phyloP scores from a whole-genome alignment of 805 yeast genomes.

The Saccharomycopsis malanga region DNA sequence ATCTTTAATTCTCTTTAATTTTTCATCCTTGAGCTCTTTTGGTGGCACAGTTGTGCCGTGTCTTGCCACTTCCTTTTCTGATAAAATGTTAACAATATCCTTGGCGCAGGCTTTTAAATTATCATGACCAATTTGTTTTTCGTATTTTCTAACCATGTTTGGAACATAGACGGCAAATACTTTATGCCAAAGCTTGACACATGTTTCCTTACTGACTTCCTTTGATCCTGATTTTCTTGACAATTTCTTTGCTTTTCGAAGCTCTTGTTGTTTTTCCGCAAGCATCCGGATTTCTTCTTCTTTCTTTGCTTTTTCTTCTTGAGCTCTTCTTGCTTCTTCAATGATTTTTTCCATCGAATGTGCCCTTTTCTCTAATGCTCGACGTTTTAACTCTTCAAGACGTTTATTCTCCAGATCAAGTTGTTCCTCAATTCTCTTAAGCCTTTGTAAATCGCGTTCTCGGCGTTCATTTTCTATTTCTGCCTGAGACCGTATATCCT shows the following conservation, averaged over 20 bases:
- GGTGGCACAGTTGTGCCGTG: slow-evolving; percentile 40
- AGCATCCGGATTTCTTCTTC: slow-evolving; percentile 23
- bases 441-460: neutral
- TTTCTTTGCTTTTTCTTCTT: slow-evolving; percentile 26
- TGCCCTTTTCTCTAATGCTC: slow-evolving; percentile 27
- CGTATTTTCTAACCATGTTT: slow-evolving; percentile 62
- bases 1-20: slow-evolving; percentile 58
- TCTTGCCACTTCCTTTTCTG: slow-evolving; percentile 58
- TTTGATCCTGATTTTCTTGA: slow-evolving; percentile 6
- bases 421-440: slow-evolving; percentile 25
- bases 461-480: neutral
- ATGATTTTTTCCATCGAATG: slow-evolving; percentile 33
- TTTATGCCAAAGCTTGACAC: slow-evolving; percentile 29
- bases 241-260: slow-evolving; percentile 25
- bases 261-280: slow-evolving; percentile 23
- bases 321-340: slow-evolving; percentile 32
- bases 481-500: too few relatives aligned
- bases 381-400: slow-evolving; percentile 27
- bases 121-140: slow-evolving; percentile 61
- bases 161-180: slow-evolving; percentile 73
- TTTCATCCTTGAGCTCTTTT: slow-evolving; percentile 51
- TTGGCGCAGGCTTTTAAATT: slow-evolving; percentile 69
- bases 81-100: slow-evolving; percentile 63
- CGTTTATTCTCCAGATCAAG: slow-evolving; percentile 27
- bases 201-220: slow-evolving; percentile 23